Percentiles rank a stretch among this genome's conserved stretches.
Conservation (phyloP, 139 green algal species). For the Nannochloris sp. region DNA sequence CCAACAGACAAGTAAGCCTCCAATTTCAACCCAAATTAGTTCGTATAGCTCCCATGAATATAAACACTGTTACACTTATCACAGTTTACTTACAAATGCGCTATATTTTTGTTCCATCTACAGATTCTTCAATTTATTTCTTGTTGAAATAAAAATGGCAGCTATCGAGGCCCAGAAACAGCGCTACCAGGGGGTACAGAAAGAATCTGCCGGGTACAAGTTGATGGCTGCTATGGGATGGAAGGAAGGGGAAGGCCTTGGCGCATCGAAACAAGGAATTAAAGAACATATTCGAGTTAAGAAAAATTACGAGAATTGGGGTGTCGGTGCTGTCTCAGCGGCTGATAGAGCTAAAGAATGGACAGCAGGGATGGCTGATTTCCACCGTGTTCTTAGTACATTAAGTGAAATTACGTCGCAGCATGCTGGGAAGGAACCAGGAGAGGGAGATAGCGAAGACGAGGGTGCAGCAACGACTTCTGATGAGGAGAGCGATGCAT, state of each 20-base stretch:
- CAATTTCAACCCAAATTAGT: too few relatives aligned
- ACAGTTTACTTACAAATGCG: too few relatives aligned
- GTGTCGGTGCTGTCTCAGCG: constrained; percentile 60
- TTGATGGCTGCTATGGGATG: constrained; percentile 71
- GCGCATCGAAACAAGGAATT: constrained; percentile 72
- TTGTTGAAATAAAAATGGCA: constrained; percentile 10
- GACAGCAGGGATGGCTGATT: constrained; percentile 65
- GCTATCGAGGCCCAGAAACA: constrained; percentile 5
- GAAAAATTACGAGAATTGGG: constrained; percentile 73
- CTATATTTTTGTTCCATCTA: not conserved
- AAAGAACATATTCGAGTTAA: constrained; percentile 77
- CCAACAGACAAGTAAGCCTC: too few relatives aligned
- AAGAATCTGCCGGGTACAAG: constrained; percentile 60
- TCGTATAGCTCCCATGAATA: too few relatives aligned
- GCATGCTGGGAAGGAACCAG: constrained; percentile 11
- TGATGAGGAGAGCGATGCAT: not conserved
- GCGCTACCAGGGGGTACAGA: constrained; percentile 63
- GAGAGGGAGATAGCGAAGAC: constrained; percentile 8
- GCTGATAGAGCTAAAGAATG: constrained; percentile 43
- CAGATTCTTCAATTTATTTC: not conserved
- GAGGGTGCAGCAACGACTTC: not conserved
- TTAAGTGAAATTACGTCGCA: constrained; percentile 55
- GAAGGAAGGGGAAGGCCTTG: constrained; percentile 77
- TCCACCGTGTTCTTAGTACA: constrained; percentile 54
- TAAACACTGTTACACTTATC: too few relatives aligned